phyloP scores from a whole-genome alignment of 768 basidiomycete genomes.

The Tulasnella sp. region DNA sequence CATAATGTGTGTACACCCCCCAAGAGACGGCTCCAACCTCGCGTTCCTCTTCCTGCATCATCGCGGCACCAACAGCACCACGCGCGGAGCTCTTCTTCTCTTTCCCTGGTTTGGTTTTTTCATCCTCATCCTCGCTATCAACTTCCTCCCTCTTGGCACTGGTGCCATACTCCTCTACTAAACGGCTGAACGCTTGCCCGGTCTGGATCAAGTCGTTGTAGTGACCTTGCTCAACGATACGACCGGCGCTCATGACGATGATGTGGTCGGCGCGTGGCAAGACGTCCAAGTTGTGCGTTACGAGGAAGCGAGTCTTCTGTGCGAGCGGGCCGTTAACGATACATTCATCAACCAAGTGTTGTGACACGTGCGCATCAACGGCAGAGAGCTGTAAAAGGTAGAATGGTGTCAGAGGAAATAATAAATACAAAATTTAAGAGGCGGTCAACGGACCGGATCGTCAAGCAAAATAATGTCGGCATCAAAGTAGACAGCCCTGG shows the following conservation, averaged over 20 bases:
- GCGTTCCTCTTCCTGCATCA: conserved; percentile 47
- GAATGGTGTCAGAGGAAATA: no score
- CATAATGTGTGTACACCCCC: conserved; percentile 39
- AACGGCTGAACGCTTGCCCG: no score
- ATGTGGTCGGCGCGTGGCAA: conserved; percentile 50
- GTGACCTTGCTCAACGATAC: conserved; percentile 51
- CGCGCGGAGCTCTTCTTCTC: conserved; percentile 15
- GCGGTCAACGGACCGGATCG: conserved; percentile 50
- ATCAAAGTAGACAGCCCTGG: conserved; percentile 62
- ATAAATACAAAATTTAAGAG: no score
- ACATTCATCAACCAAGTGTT: conserved; percentile 51
- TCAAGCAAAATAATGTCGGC: conserved; percentile 69
- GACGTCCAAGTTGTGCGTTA: conserved; percentile 50
- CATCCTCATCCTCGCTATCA: not conserved
- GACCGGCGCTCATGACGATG: conserved; percentile 47
- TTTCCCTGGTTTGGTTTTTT: conserved; percentile 20
- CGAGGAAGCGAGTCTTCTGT: conserved; percentile 29
- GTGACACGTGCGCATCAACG: conserved; percentile 66
- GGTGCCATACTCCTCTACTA: no score
- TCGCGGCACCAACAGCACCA: conserved; percentile 13
- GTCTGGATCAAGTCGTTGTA: conserved; percentile 26
- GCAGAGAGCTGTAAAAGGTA: conserved; percentile 27
- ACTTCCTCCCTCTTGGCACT: no score
- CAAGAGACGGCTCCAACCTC: conserved; percentile 42
- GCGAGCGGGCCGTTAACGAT: conserved; percentile 26